Evolutionary conservation across 2,329 filamentous ascomycete species (phyloP), one percentile per base, ranked within the genome.

Genomic region (Cladobotryum mycophilum): DNA sequence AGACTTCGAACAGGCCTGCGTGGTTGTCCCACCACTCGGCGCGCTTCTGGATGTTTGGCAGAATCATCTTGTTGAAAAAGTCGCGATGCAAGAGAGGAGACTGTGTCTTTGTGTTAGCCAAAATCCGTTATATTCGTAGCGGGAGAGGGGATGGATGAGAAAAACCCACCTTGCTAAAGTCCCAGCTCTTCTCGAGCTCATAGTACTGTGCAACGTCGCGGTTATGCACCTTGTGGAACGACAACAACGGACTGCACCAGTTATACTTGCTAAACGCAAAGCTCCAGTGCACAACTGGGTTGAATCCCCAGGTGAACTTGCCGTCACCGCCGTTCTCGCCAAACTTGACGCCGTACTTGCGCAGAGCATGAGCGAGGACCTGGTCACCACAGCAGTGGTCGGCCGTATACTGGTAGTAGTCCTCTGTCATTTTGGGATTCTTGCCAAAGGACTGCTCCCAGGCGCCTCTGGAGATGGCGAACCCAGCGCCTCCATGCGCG

Each of bases 311-410:
- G 1, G 57, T 60, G 33, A 60, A 60, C 49, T 57, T 55, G 20
- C 50, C 58, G 12, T 60, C 58, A 30, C 59, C 59, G 38, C 53
- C 57, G 34, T 61, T 60, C 46, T 60, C 58, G 48, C 59, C 59
- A 42, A 61, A 58, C 15, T 48, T 52, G 35, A 61, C 54, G 20
- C 55, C 58, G 40, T 60, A 37, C 12, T 60, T 50, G 1, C 50
- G 46, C 12, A 61, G 51, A 7, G 56, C 58, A 40, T 54, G 51
- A 1, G 50, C 59, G 11, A 61, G 54, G 12, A 61, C 56, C 40
- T 61, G 59, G 48, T 61, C 59, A 14, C 59, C 59, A 41, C 59
- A 61, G 51, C 59, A 60, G 52, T 60, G 58, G 37, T 56, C 52
- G 8, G 53, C 53, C 2, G 57, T 53, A 41, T 61, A 61, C 41